Base-by-base conservation (phyloP, 2,329 filamentous ascomycete species). In the Monosporascus sp. region DNA sequence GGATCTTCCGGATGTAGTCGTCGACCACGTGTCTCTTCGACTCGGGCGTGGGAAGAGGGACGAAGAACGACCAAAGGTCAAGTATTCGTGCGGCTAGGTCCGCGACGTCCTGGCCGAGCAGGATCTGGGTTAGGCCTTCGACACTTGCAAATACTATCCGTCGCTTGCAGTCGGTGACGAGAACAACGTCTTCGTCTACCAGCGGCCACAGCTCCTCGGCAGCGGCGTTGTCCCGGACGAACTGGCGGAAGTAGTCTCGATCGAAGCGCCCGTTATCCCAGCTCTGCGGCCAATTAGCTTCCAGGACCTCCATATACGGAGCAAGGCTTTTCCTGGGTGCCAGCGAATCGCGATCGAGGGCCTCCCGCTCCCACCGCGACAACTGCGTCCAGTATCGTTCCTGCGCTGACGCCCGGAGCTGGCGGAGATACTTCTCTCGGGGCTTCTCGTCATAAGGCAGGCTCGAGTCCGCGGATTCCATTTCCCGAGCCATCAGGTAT, bases 121-220 rank as follows among this genome's bases (percentile, higher is more conserved):
- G 48, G n/a, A 53, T 7, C n/a, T 57, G 50, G 14, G 48, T 35
- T 6, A 53, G 48, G 3, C 37, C 43, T n/a, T 58, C 50, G 14
- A 57, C 22, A 27, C 53, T 58, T 17, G 54, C 56, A 22, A 60
- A 56, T 25, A 55, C 17, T 24, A 53, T 50, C 14, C 45, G 50
- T n/a, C 46, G 37, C 24, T 57, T 48, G 15, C 47, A 48, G 38
- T 58, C 56, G 14, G 48, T 47, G 7, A 50, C 25, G 6, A 50
- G 15, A 18, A 50, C 31, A 3, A 50, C 15, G 8, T 46, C 49
- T 15, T 41, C 27, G 3, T 37, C 49, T 7, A 46, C 39, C 8
- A 46, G 24, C 5, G 24, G 24, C 49, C 49, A 46, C 3, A 46
- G 24, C 6, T 50, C 6, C n/a, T 46, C 49, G 1, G 49, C 39